Evolutionary conservation across 768 basidiomycete species (phyloP).

Genomic region (Tylopilus felleus): DNA sequence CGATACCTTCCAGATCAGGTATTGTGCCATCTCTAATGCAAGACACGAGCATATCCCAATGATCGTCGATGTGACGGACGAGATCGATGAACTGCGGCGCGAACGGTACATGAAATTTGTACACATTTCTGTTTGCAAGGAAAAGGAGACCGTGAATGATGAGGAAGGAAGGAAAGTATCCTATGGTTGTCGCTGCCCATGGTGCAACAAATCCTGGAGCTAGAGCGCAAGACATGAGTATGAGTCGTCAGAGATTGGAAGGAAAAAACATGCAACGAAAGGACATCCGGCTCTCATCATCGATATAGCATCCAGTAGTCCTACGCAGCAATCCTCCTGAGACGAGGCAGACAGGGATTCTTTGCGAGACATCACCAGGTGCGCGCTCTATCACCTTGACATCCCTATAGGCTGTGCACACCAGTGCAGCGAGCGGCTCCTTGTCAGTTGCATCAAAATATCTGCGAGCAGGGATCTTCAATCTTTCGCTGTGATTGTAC

Average conservation of each 20-base stretch:
- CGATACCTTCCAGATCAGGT: slow-evolving; percentile 13
- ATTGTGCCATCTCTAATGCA: slow-evolving; percentile 14
- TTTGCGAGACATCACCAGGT: neutral
- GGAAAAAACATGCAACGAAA: neutral
- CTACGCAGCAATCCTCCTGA: slow-evolving; percentile 1
- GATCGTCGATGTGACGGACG: slow-evolving; percentile 13
- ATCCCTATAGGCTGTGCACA: neutral
- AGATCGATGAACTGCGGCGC: slow-evolving; percentile 9
- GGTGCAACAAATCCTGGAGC: slow-evolving; percentile 13
- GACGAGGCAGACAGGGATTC: slow-evolving; percentile 6
- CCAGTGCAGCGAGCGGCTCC: neutral
- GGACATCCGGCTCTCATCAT: slow-evolving; percentile 10
- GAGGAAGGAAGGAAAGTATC: slow-evolving; percentile 14
- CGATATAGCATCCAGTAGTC: slow-evolving; percentile 6
- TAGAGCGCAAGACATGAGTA: neutral
- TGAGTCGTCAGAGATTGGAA: neutral
- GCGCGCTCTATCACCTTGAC: slow-evolving; percentile 7
- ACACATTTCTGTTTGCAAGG: slow-evolving; percentile 6
- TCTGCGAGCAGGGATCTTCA: neutral
- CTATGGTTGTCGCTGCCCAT: slow-evolving; percentile 14
- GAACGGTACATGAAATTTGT: neutral
- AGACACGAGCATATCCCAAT: slow-evolving; percentile 16
- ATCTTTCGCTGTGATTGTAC: slow-evolving; percentile 3
- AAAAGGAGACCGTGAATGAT: slow-evolving; percentile 23
- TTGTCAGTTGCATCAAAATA: neutral